These are phyloP conservation scores for Coprinopsis strossmayeri DNA, from an alignment of 768 basidiomycete genomes.

Conservation along the genomic window DNA sequence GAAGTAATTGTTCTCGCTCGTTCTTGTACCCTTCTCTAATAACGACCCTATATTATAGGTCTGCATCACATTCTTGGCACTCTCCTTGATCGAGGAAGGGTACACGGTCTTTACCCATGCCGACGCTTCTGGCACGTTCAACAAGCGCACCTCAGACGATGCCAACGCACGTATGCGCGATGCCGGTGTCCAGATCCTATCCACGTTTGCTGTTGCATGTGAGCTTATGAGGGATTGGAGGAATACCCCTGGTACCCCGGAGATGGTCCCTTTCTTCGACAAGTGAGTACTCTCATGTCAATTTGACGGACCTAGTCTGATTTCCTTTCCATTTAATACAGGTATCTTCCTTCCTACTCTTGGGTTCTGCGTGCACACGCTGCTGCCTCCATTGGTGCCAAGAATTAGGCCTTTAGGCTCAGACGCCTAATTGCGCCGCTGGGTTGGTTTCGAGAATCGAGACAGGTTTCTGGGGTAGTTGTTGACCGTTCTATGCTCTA, in stretches of 20 bases:
- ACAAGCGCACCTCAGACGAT: constrained; percentile 31
- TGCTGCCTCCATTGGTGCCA: too few species aligned
- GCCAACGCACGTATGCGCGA: constrained; percentile 43
- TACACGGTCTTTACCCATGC: constrained; percentile 42
- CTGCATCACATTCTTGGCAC: constrained; percentile 41
- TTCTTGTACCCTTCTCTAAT: not conserved
- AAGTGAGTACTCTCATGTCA: constrained; percentile 28
- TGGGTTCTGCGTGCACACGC: not conserved
- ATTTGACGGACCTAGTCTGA: not conserved
- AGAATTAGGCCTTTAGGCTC: too few species aligned
- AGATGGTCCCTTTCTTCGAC: constrained; percentile 39
- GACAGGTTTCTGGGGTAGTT: too few species aligned
- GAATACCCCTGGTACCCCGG: constrained; percentile 33
- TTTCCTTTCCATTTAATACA: not conserved
- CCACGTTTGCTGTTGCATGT: constrained; percentile 34
- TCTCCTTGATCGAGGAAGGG: constrained; percentile 38
- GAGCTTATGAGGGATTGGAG: constrained; percentile 51
- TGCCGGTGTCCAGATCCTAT: constrained; percentile 39
- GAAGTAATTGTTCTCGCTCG: constrained; percentile 40
- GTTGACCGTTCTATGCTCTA: too few species aligned
- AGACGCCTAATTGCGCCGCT: too few species aligned
- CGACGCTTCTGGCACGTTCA: constrained; percentile 39
- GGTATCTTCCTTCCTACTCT: not conserved
- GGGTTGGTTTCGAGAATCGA: too few species aligned
- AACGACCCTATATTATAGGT: constrained; percentile 22